These are phyloP conservation scores for Magnusiomyces tetraspermus DNA, from an alignment of 1,139 yeast species.

Conservation along the genomic window DNA sequence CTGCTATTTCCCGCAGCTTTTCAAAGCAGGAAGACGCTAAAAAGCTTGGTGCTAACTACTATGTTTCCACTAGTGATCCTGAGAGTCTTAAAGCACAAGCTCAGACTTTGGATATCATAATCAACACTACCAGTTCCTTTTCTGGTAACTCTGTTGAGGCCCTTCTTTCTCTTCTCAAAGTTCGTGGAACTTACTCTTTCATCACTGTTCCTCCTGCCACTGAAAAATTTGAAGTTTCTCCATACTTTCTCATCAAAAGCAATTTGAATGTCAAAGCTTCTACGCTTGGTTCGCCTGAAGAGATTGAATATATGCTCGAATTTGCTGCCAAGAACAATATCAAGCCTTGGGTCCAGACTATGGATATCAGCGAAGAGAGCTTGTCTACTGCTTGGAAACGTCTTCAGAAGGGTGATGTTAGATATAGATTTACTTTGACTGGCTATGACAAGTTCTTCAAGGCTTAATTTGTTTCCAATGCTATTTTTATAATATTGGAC, in stretches of 20 bases:
- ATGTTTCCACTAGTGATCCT: slow-evolving; percentile 35
- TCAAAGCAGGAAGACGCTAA: slow-evolving; percentile 39
- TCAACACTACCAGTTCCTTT: slow-evolving; percentile 35
- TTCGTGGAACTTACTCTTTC: not conserved
- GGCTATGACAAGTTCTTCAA: slow-evolving; percentile 39
- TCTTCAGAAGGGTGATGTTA: slow-evolving; percentile 45
- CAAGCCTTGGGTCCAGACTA: slow-evolving; percentile 50
- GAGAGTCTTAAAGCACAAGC: slow-evolving; percentile 22
- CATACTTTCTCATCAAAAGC: not conserved
- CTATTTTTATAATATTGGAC: too few species aligned
- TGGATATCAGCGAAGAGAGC: slow-evolving; percentile 42
- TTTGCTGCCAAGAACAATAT: slow-evolving; percentile 44
- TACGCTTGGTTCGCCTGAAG: slow-evolving; percentile 25
- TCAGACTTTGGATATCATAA: slow-evolving; percentile 40
- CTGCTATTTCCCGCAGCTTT: slow-evolving; percentile 40
- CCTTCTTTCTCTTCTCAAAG: not conserved
- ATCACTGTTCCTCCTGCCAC: not conserved
- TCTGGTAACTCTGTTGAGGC: not conserved
- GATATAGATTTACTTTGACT: slow-evolving; percentile 54
- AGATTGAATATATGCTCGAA: slow-evolving; percentile 45
- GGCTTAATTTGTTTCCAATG: too few species aligned
- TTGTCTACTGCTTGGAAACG: not conserved
- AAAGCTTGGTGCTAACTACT: slow-evolving; percentile 39
- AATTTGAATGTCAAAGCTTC: not conserved
- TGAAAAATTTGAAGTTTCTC: not conserved